Base-by-base conservation (phyloP, 2,329 filamentous ascomycete genomes). In the Neofusicoccum sp. region DNA sequence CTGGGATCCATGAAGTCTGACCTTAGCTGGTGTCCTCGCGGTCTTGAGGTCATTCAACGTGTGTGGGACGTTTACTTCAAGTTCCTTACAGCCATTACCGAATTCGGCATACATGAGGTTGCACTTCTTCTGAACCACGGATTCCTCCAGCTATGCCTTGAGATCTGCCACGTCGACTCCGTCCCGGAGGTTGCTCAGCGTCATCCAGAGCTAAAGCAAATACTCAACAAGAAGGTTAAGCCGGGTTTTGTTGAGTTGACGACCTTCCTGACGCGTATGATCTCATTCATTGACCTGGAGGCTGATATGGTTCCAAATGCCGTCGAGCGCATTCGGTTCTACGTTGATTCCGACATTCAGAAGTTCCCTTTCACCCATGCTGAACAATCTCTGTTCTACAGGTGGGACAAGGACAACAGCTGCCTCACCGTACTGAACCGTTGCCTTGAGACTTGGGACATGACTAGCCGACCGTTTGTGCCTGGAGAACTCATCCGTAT, bases 401-500 rank as follows among this genome's bases (percentile, higher is more conserved):
- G 54, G 7, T 76, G 72, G 72, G 66, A 74, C 43, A 66, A 71
- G 2, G 70, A 73, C 2, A 70, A 72, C 52, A 69, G 67, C 43
- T 71, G 71, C 3, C 68, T 71, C 16, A 70, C 71, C 28, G 69
- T 72, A n/a, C 56, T 77, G 16, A 74, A 77, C 58, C 75, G 71
- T 56, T 71, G 75, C 59, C 63, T 76, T 33, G 75, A 77, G 60
- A 41, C 67, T 4, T 76, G 75, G 39, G 74, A 77, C 45, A 47
- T 56, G 2, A 62, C 68, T 61, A 71, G 73, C 6, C 47, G 67
- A 16, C 74, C 71, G 49, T 75, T 73, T 64, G 9, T 3, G 11
- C 75, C 75, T 36, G 74, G 74, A 11, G 70, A 74, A 29, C 67
- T 77, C 8, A 61, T 77, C 43, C 74, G 70, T 50, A 68, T 68